Percentiles rank a stretch among this genome's conserved stretches.
phyloP scores from a whole-genome alignment of 805 yeast species.

The Zygotorulaspora florentina region DNA sequence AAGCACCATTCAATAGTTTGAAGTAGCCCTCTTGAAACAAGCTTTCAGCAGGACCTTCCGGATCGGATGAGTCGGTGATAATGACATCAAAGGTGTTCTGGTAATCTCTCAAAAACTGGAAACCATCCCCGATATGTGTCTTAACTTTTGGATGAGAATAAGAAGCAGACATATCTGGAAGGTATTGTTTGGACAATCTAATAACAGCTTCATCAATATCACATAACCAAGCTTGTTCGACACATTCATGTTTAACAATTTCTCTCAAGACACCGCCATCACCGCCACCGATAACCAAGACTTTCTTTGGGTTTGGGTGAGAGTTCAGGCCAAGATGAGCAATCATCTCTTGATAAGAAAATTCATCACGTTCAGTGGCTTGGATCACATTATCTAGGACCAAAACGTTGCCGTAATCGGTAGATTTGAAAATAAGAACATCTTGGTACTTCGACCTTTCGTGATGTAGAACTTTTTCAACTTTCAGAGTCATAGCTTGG shows the following conservation, averaged over 20 bases:
- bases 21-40: conserved; percentile 92
- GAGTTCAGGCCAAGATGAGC: conserved; percentile 88
- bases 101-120: conserved; percentile 83
- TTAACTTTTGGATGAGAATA: conserved; percentile 84
- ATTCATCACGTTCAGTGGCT: conserved; percentile 96
- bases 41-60: conserved; percentile 96
- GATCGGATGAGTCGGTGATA: conserved; percentile 96
- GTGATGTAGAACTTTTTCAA: conserved; percentile 78
- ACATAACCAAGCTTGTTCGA: conserved; percentile 86
- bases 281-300: conserved; percentile 96
- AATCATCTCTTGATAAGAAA: conserved; percentile 97
- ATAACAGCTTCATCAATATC: conserved; percentile 96
- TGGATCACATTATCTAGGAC: conserved; percentile 94
- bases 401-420: conserved; percentile 91
- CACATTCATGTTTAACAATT: conserved; percentile 79
- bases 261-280: conserved; percentile 98
- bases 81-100: conserved; percentile 89
- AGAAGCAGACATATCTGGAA: conserved; percentile 83
- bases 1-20: conserved; percentile 75
- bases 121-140: conserved; percentile 95
- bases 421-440: conserved; percentile 85
- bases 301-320: conserved; percentile 91
- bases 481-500: conserved; percentile 90
- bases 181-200: conserved; percentile 75
- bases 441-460: conserved; percentile 91